A percentile compares a stretch with the other conserved stretches of the same genome.
These are phyloP conservation scores for Byssochlamys sp. DNA, from an alignment of 2,329 filamentous ascomycete species.

Conservation along the genomic window DNA sequence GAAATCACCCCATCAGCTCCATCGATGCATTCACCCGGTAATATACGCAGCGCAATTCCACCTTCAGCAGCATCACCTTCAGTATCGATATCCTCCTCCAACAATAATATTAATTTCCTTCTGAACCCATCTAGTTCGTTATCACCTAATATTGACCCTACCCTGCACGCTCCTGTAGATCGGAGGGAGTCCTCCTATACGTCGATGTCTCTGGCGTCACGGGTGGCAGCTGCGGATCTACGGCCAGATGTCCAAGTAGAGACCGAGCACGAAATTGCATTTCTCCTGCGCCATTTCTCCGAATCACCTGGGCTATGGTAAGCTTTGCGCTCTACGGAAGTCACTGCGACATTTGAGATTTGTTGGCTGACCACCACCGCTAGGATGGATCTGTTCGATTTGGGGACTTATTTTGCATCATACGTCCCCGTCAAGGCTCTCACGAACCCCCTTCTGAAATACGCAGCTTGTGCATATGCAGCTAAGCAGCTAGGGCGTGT, in stretches of 20 bases:
- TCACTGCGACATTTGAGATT: neutral
- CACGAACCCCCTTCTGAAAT: conserved; percentile 38
- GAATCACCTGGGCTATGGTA: conserved; percentile 52
- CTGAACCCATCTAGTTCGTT: conserved; percentile 40
- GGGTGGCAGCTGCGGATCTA: conserved; percentile 11
- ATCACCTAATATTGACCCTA: conserved; percentile 38
- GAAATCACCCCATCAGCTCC: conserved; percentile 12
- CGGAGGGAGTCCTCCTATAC: conserved; percentile 22
- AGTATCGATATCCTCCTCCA: conserved; percentile 33
- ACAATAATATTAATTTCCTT: conserved; percentile 48
- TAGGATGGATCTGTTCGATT: conserved; percentile 39
- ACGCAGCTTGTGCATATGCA: conserved; percentile 51
- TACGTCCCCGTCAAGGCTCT: conserved; percentile 51
- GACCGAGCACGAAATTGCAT: conserved; percentile 49
- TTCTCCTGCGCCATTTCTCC: conserved; percentile 50
- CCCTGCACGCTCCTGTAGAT: conserved; percentile 21
- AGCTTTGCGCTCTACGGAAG: conserved; percentile 7
- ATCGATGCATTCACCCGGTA: conserved; percentile 24
- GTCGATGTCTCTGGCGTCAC: conserved; percentile 14
- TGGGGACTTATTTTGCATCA: conserved; percentile 51
- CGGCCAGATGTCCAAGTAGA: conserved; percentile 24
- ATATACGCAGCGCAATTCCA: conserved; percentile 22
- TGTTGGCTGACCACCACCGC: conserved; percentile 1
- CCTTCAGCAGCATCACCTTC: conserved; percentile 32
- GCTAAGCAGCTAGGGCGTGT: conserved; percentile 53